These are phyloP conservation scores for Pseudopyricularia cyperi DNA, from an alignment of 2,329 filamentous ascomycete genomes.

Conservation along the genomic window DNA sequence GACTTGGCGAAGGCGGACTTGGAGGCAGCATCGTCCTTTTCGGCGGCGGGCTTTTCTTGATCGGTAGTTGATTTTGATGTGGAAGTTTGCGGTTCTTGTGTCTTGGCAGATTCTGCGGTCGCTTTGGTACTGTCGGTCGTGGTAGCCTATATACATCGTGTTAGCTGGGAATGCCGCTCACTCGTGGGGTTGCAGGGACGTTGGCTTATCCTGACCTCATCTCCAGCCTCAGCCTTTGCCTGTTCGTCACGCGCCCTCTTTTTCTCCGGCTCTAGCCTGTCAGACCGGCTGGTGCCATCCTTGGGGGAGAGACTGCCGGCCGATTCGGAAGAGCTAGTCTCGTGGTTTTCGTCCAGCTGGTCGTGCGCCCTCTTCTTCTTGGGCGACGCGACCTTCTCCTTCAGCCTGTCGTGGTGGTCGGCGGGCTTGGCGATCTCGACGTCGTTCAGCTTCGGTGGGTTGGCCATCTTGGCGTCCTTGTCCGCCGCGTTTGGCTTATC, in stretches of 20 bases:
- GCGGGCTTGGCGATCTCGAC: slow-evolving; percentile 9
- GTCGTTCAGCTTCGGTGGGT: slow-evolving; percentile 22
- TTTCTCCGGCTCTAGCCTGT: slow-evolving; percentile 50
- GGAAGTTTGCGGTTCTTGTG: slow-evolving; percentile 5
- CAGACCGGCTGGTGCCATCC: slow-evolving; percentile 32
- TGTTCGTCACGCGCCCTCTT: slow-evolving; percentile 46
- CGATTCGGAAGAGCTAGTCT: slow-evolving; percentile 19
- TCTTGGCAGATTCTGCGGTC: neutral
- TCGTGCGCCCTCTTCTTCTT: slow-evolving; percentile 55
- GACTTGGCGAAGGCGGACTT: slow-evolving; percentile 54
- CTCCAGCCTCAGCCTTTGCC: slow-evolving; percentile 19
- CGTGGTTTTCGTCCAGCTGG: slow-evolving; percentile 38
- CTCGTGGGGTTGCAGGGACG: neutral
- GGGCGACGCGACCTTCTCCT: slow-evolving; percentile 41
- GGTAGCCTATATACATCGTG: neutral
- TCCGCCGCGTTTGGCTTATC: slow-evolving; percentile 22
- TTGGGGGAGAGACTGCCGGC: slow-evolving; percentile 22
- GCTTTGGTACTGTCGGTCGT: neutral
- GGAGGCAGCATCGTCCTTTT: slow-evolving; percentile 23
- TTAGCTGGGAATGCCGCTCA: neutral
- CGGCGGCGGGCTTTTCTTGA: slow-evolving; percentile 3
- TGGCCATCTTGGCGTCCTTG: slow-evolving; percentile 11
- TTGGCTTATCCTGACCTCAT: slow-evolving; percentile 4
- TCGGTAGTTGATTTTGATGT: slow-evolving; percentile 8
- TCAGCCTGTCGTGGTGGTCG: slow-evolving; percentile 23